Conservation (phyloP, 495 filamentous ascomycete genomes). For the Annulohypoxylon moriforme region DNA sequence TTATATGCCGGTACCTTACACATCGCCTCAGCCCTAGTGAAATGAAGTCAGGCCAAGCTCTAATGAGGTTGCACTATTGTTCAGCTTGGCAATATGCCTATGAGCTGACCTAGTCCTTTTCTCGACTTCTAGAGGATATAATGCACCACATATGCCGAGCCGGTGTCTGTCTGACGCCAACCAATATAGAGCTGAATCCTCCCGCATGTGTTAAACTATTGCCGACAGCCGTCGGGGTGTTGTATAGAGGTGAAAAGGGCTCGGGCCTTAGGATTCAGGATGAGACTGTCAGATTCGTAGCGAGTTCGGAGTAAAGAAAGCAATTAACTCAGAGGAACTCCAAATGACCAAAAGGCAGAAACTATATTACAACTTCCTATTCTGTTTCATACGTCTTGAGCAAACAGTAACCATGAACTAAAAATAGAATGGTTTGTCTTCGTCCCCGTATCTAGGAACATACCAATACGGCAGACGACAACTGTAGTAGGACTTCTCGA, state of each 20-base stretch:
- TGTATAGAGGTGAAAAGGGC: not conserved
- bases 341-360: not conserved
- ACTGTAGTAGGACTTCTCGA: not conserved
- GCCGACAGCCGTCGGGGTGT: not conserved
- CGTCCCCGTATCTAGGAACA: not conserved
- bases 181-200: not conserved
- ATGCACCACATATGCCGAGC: not conserved
- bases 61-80: conserved; percentile 24
- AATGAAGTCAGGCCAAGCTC: not conserved
- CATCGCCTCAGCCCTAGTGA: conserved; percentile 9
- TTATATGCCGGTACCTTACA: not conserved
- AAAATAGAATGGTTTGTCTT: not conserved
- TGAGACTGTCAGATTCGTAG: not conserved
- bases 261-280: not conserved
- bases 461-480: not conserved
- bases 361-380: not conserved
- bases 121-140: not conserved
- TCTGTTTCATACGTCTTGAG: not conserved
- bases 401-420: not conserved
- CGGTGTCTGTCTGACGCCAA: not conserved
- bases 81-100: conserved; percentile 4
- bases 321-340: not conserved
- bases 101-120: not conserved
- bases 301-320: not conserved
- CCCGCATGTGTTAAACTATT: not conserved